These are phyloP conservation scores for Tetrapisispora fleetii DNA, from an alignment of 805 yeast species.

Conservation along the genomic window DNA sequence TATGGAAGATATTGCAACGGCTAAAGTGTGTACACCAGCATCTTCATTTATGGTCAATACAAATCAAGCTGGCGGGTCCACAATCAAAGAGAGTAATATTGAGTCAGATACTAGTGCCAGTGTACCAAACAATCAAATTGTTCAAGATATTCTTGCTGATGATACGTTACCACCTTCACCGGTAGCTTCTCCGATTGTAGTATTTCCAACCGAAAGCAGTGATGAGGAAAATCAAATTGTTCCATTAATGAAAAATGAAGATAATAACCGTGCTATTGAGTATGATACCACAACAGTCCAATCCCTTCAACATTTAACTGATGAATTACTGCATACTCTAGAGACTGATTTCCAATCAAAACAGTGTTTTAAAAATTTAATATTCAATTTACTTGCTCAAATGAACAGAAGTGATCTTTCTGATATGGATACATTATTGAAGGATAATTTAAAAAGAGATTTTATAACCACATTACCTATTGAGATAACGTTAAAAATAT, in stretches of 20 bases:
- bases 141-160: constrained; percentile 8
- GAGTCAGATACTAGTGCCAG: constrained; percentile 3
- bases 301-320: neutral
- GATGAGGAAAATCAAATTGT: neutral
- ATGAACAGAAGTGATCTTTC: constrained; percentile 24
- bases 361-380: constrained; percentile 12
- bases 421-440: constrained; percentile 22
- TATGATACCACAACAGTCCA: neutral
- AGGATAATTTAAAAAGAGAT: constrained; percentile 53
- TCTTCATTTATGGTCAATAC: neutral
- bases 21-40: neutral
- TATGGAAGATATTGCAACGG: neutral
- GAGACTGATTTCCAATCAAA: constrained; percentile 9
- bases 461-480: constrained; percentile 59
- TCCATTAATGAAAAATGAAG: neutral
- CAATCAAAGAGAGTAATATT: neutral
- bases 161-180: constrained; percentile 27
- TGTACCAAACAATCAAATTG: neutral
- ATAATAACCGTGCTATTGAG: neutral
- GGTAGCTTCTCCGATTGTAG: constrained; percentile 21
- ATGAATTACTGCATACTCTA: constrained; percentile 11
- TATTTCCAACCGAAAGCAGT: neutral
- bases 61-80: neutral
- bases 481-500: constrained; percentile 59
- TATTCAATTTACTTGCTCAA: constrained; percentile 21